Base-by-base conservation (phyloP, 2,329 filamentous ascomycete genomes). In the Aureobasidium sp. region DNA sequence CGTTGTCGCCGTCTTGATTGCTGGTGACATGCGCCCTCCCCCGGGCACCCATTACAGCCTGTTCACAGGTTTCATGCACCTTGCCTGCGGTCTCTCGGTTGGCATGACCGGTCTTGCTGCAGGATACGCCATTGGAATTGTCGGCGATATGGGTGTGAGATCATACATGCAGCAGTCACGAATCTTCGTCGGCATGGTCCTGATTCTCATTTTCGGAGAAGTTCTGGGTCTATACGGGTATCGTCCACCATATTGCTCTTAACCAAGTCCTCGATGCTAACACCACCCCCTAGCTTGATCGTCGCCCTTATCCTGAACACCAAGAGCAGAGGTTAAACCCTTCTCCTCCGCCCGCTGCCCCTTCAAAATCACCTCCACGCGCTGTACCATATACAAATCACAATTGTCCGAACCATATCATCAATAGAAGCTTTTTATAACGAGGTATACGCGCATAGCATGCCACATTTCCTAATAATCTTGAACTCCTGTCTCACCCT, bases 141-240 rank as follows among this genome's bases (percentile, higher is more conserved):
- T 99, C 25, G 94, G 94, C 68, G 95, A 99, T 78, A 88, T 87
- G 77, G 85, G 94, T 64, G 93, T 97, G 59, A 87, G 94, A 69
- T 87, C 91, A 62, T 97, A 95, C 79, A 96, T 99, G 91, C 86
- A 91, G 71, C 94, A 99, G 77, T 95, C 90, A 55, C 85, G 93
- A 66, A 89, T 99, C 67, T 99, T 97, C 70, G 94, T 99, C 55
- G 94, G 94, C 76, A 97, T 97, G 94, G 93, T 99, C 51, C 79
- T 99, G 70, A 97, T 97, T 69, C 83, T 97, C 66, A 99, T 99
- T 84, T 99, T 99, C 74, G 94, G 91, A 62, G 94, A 99, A 81
- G 94, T 99, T 20, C 75, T 99, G 73, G 94, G 94, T 75, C 87
- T 99, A 36, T 99, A 99, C 72, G 94, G 94, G 91, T 96, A 82